A percentile compares a stretch with the other conserved stretches of the same genome.
Conservation (phyloP, 2,329 filamentous ascomycete genomes). For the Pseudopithomyces maydicus region DNA sequence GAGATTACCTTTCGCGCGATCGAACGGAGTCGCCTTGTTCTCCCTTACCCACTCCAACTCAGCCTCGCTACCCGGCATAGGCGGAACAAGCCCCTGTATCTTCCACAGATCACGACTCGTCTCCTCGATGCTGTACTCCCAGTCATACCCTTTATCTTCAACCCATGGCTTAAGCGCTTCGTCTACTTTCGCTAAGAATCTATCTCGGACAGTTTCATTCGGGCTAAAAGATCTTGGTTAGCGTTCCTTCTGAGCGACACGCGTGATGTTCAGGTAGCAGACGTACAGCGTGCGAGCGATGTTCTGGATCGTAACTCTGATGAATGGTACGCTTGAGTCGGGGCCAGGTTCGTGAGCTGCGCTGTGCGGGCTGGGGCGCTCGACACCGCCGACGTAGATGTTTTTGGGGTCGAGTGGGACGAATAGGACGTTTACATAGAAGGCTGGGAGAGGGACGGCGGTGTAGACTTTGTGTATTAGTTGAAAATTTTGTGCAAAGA, state of each 20-base stretch:
- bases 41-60: slow-evolving; percentile 41
- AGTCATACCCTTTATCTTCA: slow-evolving; percentile 50
- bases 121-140: slow-evolving; percentile 52
- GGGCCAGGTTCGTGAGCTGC: slow-evolving; percentile 12
- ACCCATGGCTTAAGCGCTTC: slow-evolving; percentile 46
- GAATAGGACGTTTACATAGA: slow-evolving; percentile 53
- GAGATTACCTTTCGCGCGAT: slow-evolving; percentile 19
- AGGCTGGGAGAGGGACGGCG: slow-evolving; percentile 44
- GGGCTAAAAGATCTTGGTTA: not conserved
- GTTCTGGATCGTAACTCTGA: slow-evolving; percentile 43
- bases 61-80: slow-evolving; percentile 41
- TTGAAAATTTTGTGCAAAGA: slow-evolving; percentile 16
- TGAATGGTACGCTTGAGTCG: slow-evolving; percentile 36
- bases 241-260: not conserved
- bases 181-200: slow-evolving; percentile 35
- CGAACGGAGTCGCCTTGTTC: slow-evolving; percentile 27
- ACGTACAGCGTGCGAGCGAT: slow-evolving; percentile 34
- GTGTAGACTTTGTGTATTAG: slow-evolving; percentile 38
- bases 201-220: slow-evolving; percentile 11
- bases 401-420: slow-evolving; percentile 28
- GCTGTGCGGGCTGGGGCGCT: slow-evolving; percentile 16
- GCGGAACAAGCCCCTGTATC: slow-evolving; percentile 48
- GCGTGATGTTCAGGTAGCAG: not conserved
- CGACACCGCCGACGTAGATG: slow-evolving; percentile 40
- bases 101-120: slow-evolving; percentile 52